Conservation (phyloP, 352 stramenopile species). For the Pythium volutum region DNA sequence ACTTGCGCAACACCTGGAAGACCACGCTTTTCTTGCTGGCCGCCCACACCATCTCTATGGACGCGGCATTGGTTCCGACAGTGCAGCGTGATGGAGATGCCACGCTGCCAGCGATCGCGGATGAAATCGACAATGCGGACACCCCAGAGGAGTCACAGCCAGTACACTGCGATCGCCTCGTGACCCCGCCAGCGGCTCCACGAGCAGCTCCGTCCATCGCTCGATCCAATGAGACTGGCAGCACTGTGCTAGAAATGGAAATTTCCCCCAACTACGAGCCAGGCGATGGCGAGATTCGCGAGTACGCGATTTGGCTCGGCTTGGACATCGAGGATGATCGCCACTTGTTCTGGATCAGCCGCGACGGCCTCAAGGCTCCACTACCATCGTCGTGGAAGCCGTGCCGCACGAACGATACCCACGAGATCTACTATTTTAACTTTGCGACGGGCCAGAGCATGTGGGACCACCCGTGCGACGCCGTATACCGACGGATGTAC, state of each 20-base stretch:
- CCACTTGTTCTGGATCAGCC: constrained; percentile 91
- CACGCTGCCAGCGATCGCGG: too few relatives aligned
- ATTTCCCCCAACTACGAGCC: constrained; percentile 93
- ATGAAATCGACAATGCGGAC: too few relatives aligned
- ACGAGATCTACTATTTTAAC: constrained; percentile 96
- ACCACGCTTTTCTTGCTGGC: too few relatives aligned
- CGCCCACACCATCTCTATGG: too few relatives aligned
- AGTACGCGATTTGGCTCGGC: constrained; percentile 92
- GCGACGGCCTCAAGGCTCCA: constrained; percentile 89
- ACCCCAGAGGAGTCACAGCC: neutral
- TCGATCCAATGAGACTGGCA: constrained; percentile 14
- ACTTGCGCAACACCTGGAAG: too few relatives aligned
- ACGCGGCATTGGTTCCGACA: too few relatives aligned
- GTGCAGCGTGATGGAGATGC: too few relatives aligned
- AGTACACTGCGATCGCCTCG: too few relatives aligned
- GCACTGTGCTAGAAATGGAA: constrained; percentile 91
- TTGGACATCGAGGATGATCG: constrained; percentile 88
- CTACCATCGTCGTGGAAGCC: constrained; percentile 93
- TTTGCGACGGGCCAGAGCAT: constrained; percentile 88
- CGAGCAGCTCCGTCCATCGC: neutral
- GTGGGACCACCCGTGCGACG: constrained; percentile 92
- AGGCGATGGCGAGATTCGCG: constrained; percentile 83
- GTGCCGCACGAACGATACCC: constrained; percentile 92
- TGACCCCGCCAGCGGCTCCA: neutral
- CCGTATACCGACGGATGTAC: constrained; percentile 26